Evolutionary conservation across 805 yeast genomes (phyloP).

Genomic region (Ogataea chonburiensis): DNA sequence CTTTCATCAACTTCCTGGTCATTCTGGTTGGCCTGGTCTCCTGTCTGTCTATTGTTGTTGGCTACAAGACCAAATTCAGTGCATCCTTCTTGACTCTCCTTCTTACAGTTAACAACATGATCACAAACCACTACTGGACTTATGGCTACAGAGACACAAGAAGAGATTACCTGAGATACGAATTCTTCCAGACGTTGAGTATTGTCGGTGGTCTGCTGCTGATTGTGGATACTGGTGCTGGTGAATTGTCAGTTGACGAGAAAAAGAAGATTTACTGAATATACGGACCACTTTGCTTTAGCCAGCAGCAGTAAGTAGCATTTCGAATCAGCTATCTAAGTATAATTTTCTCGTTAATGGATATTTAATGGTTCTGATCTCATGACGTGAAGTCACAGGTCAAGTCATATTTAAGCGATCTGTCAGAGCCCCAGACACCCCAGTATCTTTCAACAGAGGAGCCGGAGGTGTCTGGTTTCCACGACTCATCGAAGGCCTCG

Average conservation of each 20-base stretch:
- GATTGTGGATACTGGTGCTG: constrained; percentile 95
- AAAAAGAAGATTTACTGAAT: constrained; percentile 84
- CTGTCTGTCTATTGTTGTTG: constrained; percentile 79
- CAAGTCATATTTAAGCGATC: constrained; percentile 45
- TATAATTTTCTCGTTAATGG: constrained; percentile 1
- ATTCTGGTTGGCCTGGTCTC: constrained; percentile 68
- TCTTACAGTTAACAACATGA: constrained; percentile 71
- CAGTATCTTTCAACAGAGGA: constrained; percentile 89
- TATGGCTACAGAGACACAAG: constrained; percentile 66
- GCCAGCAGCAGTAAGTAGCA: constrained; percentile 4
- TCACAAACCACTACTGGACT: constrained; percentile 88
- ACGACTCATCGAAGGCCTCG: constrained; percentile 93
- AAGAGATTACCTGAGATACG: constrained; percentile 88
- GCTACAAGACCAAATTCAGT: constrained; percentile 88
- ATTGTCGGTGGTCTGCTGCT: constrained; percentile 92
- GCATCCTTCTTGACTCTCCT: constrained; percentile 70
- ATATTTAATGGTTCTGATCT: constrained; percentile 2
- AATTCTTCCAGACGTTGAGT: constrained; percentile 89
- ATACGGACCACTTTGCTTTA: constrained; percentile 5
- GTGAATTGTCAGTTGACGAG: constrained; percentile 88
- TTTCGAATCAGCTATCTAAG: not conserved
- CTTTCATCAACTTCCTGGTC: constrained; percentile 58
- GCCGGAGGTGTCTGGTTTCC: constrained; percentile 93
- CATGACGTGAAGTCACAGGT: constrained; percentile 45
- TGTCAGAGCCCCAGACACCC: constrained; percentile 75